Base-by-base conservation (phyloP, 31 red algal genomes). In the Odonthalia washingtoniensis region DNA sequence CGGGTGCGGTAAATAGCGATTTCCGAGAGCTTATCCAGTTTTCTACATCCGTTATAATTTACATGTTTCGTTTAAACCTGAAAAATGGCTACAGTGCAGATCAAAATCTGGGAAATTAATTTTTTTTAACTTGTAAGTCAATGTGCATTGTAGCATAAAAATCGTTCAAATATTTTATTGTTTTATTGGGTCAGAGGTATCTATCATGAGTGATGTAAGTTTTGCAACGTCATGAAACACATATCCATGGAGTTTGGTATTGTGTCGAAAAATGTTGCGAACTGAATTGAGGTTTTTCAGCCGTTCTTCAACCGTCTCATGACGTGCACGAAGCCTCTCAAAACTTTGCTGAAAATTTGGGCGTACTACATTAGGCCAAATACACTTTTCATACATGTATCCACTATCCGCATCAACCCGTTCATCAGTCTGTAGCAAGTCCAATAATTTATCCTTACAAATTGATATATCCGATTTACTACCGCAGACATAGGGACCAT, bases 391-490 rank as follows among this genome's bases (percentile, higher is more conserved):
- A 9, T 57, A 21, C 9, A 14, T 57, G 21, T 57, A 57, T 9
- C 49, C 49, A 57, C 49, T 9, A 57, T 57, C 49, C 9, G 49
- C 49, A 9, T 14, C 49, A 14, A 57, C 49, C 9, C 49, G 49
- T 21, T 57, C 49, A 57, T 57, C 21, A 14, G 49, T 9, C 12
- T 57, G 9, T 57, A 57, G 49, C 9, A 57, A 57, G 21, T 9
- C 9, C 9, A 57, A 9, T 14, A 57, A 21, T 9, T 57, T 21
- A 57, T 57, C 21, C 21, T 57, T 57, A 57, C 9, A 84, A 46
- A 79, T 82, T 34, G 9, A 34, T 16, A 82, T 34, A 82, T 82
- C 78, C 3, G 78, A 30, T 17, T 66, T 40, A 2, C 16, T 38
- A 33, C 52, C 53, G 26, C 78, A 82, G 4, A 16, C 2, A 67